phyloP scores from a whole-genome alignment of 148 eudicot genomes.

The Euryodendron excelsum region DNA sequence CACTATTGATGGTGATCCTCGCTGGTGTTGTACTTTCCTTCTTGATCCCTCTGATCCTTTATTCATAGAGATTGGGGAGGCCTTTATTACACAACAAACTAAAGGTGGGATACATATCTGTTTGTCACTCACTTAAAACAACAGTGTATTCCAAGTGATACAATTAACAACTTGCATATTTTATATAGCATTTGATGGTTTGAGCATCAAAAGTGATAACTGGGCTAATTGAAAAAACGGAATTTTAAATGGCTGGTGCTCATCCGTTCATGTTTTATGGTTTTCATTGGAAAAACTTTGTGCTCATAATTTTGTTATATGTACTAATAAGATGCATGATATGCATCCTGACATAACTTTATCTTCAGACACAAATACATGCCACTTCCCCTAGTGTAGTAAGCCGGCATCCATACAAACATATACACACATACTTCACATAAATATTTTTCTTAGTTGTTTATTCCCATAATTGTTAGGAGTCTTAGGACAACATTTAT shows the following conservation, averaged over 20 bases:
- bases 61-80: constrained; percentile 81
- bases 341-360: too few relatives aligned
- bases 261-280: background rate
- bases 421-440: too few relatives aligned
- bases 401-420: too few relatives aligned
- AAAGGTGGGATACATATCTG: constrained; percentile 44
- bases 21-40: constrained; percentile 98
- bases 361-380: too few relatives aligned
- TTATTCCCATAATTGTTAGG: too few relatives aligned
- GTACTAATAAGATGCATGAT: too few relatives aligned
- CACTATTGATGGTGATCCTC: constrained; percentile 71
- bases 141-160: background rate
- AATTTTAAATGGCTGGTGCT: background rate
- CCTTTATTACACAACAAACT: constrained; percentile 75
- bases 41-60: constrained; percentile 97
- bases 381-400: too few relatives aligned
- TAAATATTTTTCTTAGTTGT: too few relatives aligned
- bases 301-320: background rate
- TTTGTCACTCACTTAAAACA: background rate
- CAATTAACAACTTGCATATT: background rate
- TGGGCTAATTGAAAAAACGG: background rate
- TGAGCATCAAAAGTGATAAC: background rate
- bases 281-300: background rate
- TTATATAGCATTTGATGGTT: background rate
- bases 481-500: too few relatives aligned